Base-by-base conservation (phyloP, 306 rosid species). In the Corylus heterophylla region DNA sequence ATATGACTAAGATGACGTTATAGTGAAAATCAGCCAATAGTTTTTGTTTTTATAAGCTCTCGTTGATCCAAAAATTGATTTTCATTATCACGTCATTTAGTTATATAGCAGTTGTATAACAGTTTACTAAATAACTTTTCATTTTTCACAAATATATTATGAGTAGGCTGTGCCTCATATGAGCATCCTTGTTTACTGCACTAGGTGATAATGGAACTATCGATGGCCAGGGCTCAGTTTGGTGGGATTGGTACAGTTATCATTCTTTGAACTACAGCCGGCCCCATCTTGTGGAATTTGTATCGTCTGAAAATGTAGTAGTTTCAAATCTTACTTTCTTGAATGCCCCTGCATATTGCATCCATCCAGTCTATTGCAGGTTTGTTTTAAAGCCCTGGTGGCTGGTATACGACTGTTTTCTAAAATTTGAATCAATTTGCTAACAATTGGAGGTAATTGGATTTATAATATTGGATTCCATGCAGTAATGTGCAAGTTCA, bases 301-400 rank as follows among this genome's bases (percentile, higher is more conserved):
- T 86, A 55, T 76, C 86, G 8, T 93, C 97, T 25, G 75, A 93
- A 55, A 35, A 67, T 74, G 90, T 96, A 3, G 97, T 91, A 14
- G 97, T 96, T 78, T 96, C 99, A 45, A 96, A 96, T 84, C 96
- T 96, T 81, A 90, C 98, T 54, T 85, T 96, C 86, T 78, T 93
- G 87, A 90, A 96, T 80, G 85, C 98, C 77, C 99, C 99, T 44
- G 94, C 97, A 14, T 96, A 90, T 79, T 81, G 83, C 80, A 91
- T 96, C 77, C 98, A 96, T 83, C 98, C 98, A 35, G 94, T 96
- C 78, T 96, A 96, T 82, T 96, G 98, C 94, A 93, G 99, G 99
- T 91, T 82, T 74, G 80, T 77, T 77, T 56, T 22, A 4, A 29
- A 47, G 10, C 27, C n/a, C 5, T 29, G 45, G 67, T 27, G 50